Base-by-base conservation (phyloP, 805 yeast genomes). In the Candida incommunis region DNA sequence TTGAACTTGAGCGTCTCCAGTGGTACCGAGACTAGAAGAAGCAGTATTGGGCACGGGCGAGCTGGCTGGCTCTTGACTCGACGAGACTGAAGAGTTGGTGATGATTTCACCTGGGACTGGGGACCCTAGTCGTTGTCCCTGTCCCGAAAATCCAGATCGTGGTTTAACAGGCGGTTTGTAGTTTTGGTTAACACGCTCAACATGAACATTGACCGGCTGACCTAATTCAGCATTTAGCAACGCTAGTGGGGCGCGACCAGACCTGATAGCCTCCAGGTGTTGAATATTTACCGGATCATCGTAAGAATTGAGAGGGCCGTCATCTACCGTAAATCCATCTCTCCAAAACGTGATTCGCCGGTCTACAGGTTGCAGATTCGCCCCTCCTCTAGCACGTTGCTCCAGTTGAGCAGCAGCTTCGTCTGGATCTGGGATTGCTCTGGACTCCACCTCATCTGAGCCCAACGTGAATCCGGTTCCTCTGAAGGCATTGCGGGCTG, bases 261-360 rank as follows among this genome's bases (percentile, higher is more conserved):
- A 73, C 57, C 84, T 82, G 63, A 92, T 72, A 52, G 88, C 92
- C 51, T 78, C 72, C 54, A 92, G 68, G 51, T 84, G 82, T 40
- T 71, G 74, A 42, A 79, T 79, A 60, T 90, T 92, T n/a, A 74
- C 77, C 3, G 95, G 95, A 60, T 92, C 97, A 56, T 90, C 96
- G 60, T 87, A 92, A 47, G 92, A 70, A 60, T 74, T 80, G 46
- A 92, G 70, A 22, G 76, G 75, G 2, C 97, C 97, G 42, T 88
- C 95, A 25, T 92, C 97, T 22, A 92, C 87, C 50, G 86, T 85
- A 64, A 92, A 92, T 1, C 98, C 98, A 56, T 92, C 90, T 53
- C 78, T 81, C 98, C 98, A 92, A 61, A 92, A 90, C 0, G 94
- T 85, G 50, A 92, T 81, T 40, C 82, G 82, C 57, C 97, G 74